Evolutionary conservation across 768 basidiomycete genomes (phyloP), one percentile per base, ranked within the genome.

Genomic region (Boletus rubropictus): DNA sequence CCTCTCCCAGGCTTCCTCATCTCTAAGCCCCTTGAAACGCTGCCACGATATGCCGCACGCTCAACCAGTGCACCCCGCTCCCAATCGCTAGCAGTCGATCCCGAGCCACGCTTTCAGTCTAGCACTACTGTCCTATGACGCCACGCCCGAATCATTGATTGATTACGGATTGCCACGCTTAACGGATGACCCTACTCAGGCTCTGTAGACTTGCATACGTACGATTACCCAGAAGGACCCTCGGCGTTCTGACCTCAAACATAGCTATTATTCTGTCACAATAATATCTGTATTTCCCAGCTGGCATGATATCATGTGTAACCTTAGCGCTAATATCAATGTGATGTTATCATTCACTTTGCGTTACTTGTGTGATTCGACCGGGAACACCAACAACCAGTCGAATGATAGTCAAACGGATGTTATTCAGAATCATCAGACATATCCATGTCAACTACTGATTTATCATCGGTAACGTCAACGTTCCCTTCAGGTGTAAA

Each of bases 1-100:
- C 3, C 36, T 45, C 9, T 42, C 21, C 36, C 40, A 76, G 76
- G 78, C 18, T 82, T 73, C 62, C 59, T 82, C 37, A 75, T 84
- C 54, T 75, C 78, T 37, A 81, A 76, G 52, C 83, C 83, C 21
- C 64, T 81, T 5, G 81, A 84, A 61, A 65, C 78, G 0, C 67
- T 84, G 18, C 83, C 83, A 9, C 74, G 80, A 20, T 82, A 84
- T 53, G 75, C 72, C 5, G 54, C 74, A 39, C 68, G 63, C 43
- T 63, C 73, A 15, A 64, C 62, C 27, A 66, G 60, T 17, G 33
- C 51, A 25, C 59, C 48, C 8, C 64, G 58, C 18, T 40, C 66
- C 6, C 52, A 44, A 27, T 58, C 66, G 21, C 54, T 53, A 10
- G 32, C 50, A 3, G 55, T 51, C 15, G 53, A 44, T 24, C 24